Evolutionary conservation across 306 rosid species (phyloP), one percentile per base, ranked within the genome.

Genomic region (Vicia sativa): DNA sequence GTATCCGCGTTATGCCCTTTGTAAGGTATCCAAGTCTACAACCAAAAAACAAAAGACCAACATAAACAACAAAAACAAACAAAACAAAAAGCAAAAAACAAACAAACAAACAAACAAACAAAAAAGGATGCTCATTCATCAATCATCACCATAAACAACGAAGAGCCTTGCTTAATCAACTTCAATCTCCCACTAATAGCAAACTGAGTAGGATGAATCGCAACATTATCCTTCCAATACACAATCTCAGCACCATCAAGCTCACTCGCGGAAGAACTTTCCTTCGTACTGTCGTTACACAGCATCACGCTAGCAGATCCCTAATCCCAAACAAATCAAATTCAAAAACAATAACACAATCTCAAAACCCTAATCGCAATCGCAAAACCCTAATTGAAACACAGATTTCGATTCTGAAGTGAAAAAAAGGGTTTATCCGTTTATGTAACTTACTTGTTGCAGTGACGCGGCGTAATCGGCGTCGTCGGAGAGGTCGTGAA

Each of bases 381-480:
- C 3, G 8, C 0, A 12, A 10, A 78, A 75, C 80, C 78, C 84
- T 75, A 71, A 78, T 70, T 46, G 42, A 74, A 49, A 63, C 23
- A 39, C 4, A 45, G 74, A 18, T 50, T 11, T 21, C 23, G 67
- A 73, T 62, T 14, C 11, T 14, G 58, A 77, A 66, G 74, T 48
- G 60, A 14, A 57, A 46, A 46, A 18, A 46, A 18, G 5, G 19
- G 14, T 23, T 13, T 48, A 48, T 11, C n/a, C n/a, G n/a, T n/a
- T 4, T 9, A 18, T 50, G 4, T 6, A n/a, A n/a, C 69, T 79
- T 81, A 93, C 97, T 73, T 88, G 92, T 56, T 87, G 91, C 87
- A 79, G 95, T 42, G 97, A 90, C 11, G 96, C 96, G 1, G 90
- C 96, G 87, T 93, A 93, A 82, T 93, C 99, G 56, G 96, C 89